phyloP scores from a whole-genome alignment of 768 basidiomycete genomes.

The Termitomyces sp. region DNA sequence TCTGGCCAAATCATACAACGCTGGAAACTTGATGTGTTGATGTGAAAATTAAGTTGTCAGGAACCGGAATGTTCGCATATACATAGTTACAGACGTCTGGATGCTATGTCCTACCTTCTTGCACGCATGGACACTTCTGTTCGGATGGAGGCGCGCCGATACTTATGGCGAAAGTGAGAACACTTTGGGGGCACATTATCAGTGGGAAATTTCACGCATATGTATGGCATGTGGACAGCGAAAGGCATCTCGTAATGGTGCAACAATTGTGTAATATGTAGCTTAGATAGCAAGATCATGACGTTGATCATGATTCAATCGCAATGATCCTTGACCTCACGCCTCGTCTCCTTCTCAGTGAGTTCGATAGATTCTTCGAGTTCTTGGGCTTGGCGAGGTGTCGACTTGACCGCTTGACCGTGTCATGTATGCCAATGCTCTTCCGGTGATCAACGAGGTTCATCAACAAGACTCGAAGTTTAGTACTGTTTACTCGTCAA shows the following conservation, averaged over 20 bases:
- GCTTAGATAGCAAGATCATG: neutral
- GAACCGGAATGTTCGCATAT: neutral
- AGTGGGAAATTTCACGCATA: neutral
- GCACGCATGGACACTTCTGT: neutral
- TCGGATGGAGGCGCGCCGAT: neutral
- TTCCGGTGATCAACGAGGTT: neutral
- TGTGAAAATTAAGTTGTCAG: neutral
- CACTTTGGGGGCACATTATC: neutral
- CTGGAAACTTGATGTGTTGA: neutral
- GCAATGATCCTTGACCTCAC: neutral
- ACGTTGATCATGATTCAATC: neutral
- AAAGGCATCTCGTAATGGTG: neutral
- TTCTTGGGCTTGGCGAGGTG: neutral
- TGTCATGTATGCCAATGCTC: neutral
- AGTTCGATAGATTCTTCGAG: neutral
- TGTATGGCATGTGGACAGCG: no score
- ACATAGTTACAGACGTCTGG: neutral
- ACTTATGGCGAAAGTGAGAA: neutral
- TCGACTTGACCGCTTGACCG: neutral
- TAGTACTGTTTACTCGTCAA: neutral
- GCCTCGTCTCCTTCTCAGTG: neutral
- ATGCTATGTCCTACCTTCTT: neutral
- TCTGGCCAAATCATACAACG: neutral
- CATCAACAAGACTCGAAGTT: neutral
- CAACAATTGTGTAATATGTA: neutral